Conservation (phyloP, 2,329 filamentous ascomycete genomes). For the Botrytis aclada region DNA sequence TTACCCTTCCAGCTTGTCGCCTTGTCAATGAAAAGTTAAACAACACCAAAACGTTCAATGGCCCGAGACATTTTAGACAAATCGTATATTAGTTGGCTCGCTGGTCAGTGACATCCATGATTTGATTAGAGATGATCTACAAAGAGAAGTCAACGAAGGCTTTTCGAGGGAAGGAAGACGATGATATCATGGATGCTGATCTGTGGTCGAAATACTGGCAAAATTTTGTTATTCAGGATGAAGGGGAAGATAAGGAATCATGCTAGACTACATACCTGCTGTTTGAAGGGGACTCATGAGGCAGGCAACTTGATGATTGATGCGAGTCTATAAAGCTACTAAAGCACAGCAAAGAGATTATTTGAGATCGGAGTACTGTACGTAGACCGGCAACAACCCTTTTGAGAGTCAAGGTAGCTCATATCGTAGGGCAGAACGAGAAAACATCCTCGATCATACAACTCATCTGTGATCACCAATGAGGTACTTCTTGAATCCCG, state of each 20-base stretch:
- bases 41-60: neutral
- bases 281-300: neutral
- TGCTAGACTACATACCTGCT: neutral
- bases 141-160: neutral
- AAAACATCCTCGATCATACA: neutral
- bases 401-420: neutral
- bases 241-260: neutral
- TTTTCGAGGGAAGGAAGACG: neutral
- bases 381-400: neutral
- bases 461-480: neutral
- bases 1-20: constrained; percentile 1
- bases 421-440: neutral
- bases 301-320: neutral
- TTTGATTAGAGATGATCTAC: constrained; percentile 5
- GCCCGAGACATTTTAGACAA: constrained; percentile 10
- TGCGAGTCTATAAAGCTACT: neutral
- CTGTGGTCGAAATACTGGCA: neutral
- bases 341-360: neutral
- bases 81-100: neutral
- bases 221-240: neutral
- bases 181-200: constrained; percentile 12
- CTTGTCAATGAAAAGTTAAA: constrained; percentile 5
- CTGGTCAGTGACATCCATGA: constrained; percentile 14
- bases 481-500: neutral
- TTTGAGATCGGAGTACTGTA: neutral